Base-by-base conservation (phyloP, 305 asterid species). In the Solanum hybrid region DNA sequence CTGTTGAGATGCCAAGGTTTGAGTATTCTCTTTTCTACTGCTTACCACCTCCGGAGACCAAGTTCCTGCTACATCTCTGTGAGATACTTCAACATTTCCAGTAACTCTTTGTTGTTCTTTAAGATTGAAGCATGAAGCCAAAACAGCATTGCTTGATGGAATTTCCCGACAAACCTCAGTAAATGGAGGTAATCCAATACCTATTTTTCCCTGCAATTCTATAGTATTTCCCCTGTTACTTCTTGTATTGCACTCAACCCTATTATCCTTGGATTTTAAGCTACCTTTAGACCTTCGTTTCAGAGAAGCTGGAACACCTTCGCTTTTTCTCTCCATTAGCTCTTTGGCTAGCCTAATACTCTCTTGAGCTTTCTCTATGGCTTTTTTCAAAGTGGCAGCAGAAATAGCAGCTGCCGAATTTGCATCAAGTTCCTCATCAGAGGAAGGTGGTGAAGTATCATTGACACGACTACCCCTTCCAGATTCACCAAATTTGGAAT, bases 351-450 rank as follows among this genome's bases (percentile, higher is more conserved):
- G 85, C 87, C 98, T 92, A 91, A 98, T 96, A 91, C 95, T 95
- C 92, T 98, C 98, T 91, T 95, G 98, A 90, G 99, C 99, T 92
- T 96, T 95, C 90, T 96, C 97, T 78, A 98, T 93, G 85, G 99
- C 99, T 89, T 93, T 95, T 92, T 93, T 96, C 93, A 96, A 90
- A 87, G 98, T 95, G 89, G 98, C 97, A 36, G 95, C 97, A 88
- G 98, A 94, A 80, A 90, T 92, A 90, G 97, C 98, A 88, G 98
- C 99, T 90, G 89, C 95, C 35, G 99, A 98, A 89, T 95, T 95
- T 86, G 91, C 96, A 88, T 96, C 99, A n/a, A 94, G 92, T 91
- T 96, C 99, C 93, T 95, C 98, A 45, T 94, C 98, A 85, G 92
- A 91, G 85, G 93, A 90, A 90, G 94, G 90, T 24, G 93, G 94